These are phyloP conservation scores for Grigorovia humatica DNA, from an alignment of 805 yeast species.

Conservation along the genomic window DNA sequence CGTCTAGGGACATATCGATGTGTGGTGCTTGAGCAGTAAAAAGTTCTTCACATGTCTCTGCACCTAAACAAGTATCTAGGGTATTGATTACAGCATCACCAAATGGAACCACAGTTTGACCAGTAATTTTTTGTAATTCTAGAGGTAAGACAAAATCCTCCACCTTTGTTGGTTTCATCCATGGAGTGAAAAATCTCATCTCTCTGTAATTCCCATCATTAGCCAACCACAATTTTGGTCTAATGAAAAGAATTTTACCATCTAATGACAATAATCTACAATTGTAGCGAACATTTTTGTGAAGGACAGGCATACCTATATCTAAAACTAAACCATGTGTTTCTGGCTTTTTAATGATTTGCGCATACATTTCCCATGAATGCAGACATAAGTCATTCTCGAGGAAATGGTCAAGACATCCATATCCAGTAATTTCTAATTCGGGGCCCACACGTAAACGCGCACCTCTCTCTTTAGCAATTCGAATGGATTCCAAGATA, in stretches of 20 bases:
- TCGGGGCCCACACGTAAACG: constrained; percentile 92
- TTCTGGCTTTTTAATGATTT: constrained; percentile 55
- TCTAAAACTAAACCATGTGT: constrained; percentile 75
- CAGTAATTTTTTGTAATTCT: constrained; percentile 50
- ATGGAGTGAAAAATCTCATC: constrained; percentile 94
- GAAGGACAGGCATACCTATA: constrained; percentile 89
- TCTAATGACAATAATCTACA: constrained; percentile 79
- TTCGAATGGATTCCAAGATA: constrained; percentile 65
- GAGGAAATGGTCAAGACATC: constrained; percentile 86
- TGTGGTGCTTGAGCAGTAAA: constrained; percentile 97
- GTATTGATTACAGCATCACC: constrained; percentile 90
- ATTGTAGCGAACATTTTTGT: constrained; percentile 80
- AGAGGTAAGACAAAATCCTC: constrained; percentile 71
- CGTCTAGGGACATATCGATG: constrained; percentile 82
- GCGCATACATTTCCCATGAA: constrained; percentile 88
- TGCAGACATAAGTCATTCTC: constrained; percentile 84
- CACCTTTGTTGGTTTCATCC: constrained; percentile 69
- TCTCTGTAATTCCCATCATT: constrained; percentile 98
- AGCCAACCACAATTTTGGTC: constrained; percentile 90
- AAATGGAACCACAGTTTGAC: constrained; percentile 59
- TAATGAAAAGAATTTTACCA: constrained; percentile 68
- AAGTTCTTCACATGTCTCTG: constrained; percentile 95
- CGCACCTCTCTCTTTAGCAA: constrained; percentile 72
- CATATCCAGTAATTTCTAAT: constrained; percentile 88
- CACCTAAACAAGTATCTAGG: constrained; percentile 83